phyloP scores from a whole-genome alignment of 2,329 filamentous ascomycete species.

The Aureobasidium namibiae region DNA sequence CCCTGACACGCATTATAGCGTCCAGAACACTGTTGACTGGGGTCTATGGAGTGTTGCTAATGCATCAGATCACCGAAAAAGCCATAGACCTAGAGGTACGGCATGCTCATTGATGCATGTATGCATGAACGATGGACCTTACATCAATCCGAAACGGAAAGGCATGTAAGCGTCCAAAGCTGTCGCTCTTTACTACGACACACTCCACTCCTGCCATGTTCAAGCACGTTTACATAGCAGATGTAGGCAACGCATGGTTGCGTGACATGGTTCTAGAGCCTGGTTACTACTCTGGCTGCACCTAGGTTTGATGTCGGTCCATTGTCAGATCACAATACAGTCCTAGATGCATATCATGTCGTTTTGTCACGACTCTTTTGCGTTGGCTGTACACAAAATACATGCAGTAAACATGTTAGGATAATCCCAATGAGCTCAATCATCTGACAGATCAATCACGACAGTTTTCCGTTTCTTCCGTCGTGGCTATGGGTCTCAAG shows the following conservation, averaged over 20 bases:
- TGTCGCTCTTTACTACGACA: neutral
- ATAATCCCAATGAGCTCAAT: neutral
- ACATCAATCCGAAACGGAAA: neutral
- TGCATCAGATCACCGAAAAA: neutral
- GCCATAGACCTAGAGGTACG: neutral
- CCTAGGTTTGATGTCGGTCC: neutral
- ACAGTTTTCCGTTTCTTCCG: conserved; percentile 7
- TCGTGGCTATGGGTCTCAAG: conserved; percentile 23
- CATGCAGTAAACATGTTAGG: neutral
- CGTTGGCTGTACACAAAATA: neutral
- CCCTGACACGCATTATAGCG: neutral
- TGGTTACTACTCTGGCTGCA: neutral
- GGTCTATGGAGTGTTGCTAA: neutral
- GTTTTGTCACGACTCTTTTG: neutral
- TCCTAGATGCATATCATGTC: neutral
- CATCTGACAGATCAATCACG: neutral
- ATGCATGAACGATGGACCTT: neutral
- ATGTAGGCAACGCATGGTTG: neutral
- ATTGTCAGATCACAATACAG: neutral
- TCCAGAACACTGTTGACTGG: neutral
- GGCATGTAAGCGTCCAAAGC: neutral
- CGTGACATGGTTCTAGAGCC: neutral
- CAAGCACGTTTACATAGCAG: neutral
- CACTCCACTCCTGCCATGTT: neutral
- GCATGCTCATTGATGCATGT: neutral